These are phyloP conservation scores for Aspergillus wentii DNA, from an alignment of 495 filamentous ascomycete species.

Conservation along the genomic window DNA sequence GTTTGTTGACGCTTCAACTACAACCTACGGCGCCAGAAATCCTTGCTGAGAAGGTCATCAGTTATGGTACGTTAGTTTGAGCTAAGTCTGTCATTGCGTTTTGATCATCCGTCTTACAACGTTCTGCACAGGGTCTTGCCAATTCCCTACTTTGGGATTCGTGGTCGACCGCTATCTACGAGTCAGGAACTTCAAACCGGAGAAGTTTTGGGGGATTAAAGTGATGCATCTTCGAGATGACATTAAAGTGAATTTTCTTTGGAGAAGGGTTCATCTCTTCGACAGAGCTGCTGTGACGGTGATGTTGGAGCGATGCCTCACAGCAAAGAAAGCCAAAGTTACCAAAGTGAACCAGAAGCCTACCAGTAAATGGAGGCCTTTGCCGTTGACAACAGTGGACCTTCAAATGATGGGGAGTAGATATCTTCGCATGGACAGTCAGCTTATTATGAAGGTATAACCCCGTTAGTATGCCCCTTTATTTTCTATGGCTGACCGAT, in stretches of 20 bases:
- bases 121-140: constrained; percentile 74
- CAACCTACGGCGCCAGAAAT: constrained; percentile 54
- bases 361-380: constrained; percentile 87
- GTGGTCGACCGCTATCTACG: constrained; percentile 93
- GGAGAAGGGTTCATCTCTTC: constrained; percentile 79
- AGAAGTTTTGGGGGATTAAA: constrained; percentile 88
- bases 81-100: not conserved
- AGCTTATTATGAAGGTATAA: constrained; percentile 72
- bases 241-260: constrained; percentile 79
- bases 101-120: constrained; percentile 12
- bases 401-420: constrained; percentile 92
- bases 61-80: constrained; percentile 62
- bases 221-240: constrained; percentile 72
- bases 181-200: constrained; percentile 89
- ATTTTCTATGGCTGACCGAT: constrained; percentile 8
- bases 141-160: constrained; percentile 95
- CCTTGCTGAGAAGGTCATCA: constrained; percentile 62
- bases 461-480: not conserved
- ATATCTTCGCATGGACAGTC: constrained; percentile 79
- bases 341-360: constrained; percentile 81
- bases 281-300: constrained; percentile 78
- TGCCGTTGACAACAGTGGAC: constrained; percentile 95
- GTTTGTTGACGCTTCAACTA: constrained; percentile 75
- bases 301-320: constrained; percentile 79
- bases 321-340: constrained; percentile 72